These are phyloP conservation scores for Cytospora chrysosperma DNA, from an alignment of 2,329 filamentous ascomycete species.

Conservation along the genomic window DNA sequence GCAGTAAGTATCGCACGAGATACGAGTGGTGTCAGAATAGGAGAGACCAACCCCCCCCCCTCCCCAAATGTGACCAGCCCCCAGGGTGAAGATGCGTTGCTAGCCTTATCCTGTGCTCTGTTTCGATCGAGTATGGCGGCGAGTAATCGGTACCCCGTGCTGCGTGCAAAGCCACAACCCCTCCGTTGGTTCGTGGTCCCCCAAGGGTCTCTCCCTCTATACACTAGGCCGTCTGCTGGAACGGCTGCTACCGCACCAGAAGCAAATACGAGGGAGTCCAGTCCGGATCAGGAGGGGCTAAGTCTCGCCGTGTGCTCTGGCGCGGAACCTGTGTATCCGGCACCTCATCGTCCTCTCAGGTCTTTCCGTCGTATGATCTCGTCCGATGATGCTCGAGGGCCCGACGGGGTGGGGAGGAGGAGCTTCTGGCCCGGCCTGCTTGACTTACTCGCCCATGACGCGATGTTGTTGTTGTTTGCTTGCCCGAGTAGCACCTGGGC, in stretches of 20 bases:
- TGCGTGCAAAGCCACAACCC: neutral
- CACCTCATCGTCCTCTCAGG: neutral
- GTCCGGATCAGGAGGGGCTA: neutral
- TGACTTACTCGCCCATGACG: neutral
- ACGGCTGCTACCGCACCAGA: conserved; percentile 7
- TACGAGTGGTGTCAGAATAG: neutral
- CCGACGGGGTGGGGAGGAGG: neutral
- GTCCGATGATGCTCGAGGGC: neutral
- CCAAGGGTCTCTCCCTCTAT: neutral
- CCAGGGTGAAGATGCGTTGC: neutral
- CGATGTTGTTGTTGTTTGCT: conserved; percentile 8
- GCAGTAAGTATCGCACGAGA: neutral
- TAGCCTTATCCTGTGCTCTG: conserved; percentile 1
- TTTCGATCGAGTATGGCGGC: conserved; percentile 15
- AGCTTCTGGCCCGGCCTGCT: neutral
- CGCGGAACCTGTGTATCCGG: neutral
- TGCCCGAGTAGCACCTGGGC: conserved; percentile 1
- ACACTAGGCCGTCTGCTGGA: neutral
- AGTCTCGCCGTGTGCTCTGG: neutral
- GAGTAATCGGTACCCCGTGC: conserved; percentile 15
- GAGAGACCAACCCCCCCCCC: no score
- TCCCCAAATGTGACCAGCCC: neutral
- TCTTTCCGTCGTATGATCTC: neutral
- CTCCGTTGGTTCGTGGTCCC: neutral
- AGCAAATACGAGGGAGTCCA: conserved; percentile 16